Evolutionary conservation across 2,329 filamentous ascomycete genomes (phyloP).

Genomic region (Pseudogymnoascus sp.): DNA sequence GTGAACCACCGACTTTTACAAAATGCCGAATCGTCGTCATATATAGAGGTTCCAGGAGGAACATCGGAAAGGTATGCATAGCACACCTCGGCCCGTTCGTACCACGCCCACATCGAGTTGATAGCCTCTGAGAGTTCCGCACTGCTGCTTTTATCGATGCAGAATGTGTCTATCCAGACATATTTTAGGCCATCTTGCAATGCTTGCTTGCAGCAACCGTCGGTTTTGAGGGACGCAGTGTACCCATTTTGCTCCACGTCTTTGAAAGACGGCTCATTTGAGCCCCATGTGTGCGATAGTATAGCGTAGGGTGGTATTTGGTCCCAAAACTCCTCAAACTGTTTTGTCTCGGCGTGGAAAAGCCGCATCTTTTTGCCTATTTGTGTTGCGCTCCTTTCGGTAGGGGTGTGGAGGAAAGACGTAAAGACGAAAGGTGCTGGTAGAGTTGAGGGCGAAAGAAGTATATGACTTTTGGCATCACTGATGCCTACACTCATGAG

Average conservation of each 20-base stretch:
- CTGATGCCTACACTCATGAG: neutral
- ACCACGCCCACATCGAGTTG: neutral
- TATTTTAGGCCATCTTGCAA: slow-evolving; percentile 1
- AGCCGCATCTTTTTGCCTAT: neutral
- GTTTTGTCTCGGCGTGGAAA: no score
- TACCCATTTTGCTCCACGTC: neutral
- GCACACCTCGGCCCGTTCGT: neutral
- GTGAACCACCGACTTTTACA: slow-evolving; percentile 18
- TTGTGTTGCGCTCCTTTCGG: neutral
- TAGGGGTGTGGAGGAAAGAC: neutral
- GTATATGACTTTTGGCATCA: neutral
- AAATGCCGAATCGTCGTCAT: slow-evolving; percentile 8
- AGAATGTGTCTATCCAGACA: neutral
- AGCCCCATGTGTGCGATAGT: no score
- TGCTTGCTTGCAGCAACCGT: neutral
- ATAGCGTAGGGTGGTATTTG: neutral
- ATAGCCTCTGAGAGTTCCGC: slow-evolving; percentile 10
- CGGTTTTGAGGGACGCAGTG: neutral
- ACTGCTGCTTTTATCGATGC: slow-evolving; percentile 10
- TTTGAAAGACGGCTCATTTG: no score
- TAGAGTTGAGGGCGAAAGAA: neutral
- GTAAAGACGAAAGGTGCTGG: neutral
- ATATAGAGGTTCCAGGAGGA: neutral
- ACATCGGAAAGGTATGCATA: neutral
- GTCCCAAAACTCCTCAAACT: neutral